phyloP scores from a whole-genome alignment of 202 grass and related monocot species.

The Schoenoplectus triqueter region DNA sequence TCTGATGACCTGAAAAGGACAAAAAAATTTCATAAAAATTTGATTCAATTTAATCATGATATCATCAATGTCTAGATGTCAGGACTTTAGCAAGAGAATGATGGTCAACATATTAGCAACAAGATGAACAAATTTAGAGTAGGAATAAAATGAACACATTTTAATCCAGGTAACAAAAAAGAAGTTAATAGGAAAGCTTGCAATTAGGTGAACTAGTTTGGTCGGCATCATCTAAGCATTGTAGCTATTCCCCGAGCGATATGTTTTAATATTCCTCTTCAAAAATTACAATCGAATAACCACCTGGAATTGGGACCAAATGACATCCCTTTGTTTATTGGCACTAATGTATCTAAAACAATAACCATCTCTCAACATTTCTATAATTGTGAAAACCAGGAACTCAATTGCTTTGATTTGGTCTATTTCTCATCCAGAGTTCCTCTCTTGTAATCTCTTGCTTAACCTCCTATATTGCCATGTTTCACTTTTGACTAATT shows the following conservation, averaged over 20 bases:
- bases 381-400: not conserved
- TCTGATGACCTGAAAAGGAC: slow-evolving; percentile 58
- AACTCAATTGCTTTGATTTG: not conserved
- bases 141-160: not conserved
- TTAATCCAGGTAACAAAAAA: not conserved
- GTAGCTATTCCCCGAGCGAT: not conserved
- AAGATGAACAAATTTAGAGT: no score
- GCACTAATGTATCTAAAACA: no score
- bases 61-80: no score
- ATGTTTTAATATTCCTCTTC: not conserved
- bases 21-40: not conserved
- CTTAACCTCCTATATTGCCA: not conserved
- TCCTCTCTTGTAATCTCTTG: no score
- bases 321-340: no score
- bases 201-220: not conserved
- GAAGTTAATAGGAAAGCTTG: not conserved
- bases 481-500: not conserved
- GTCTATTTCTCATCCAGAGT: no score
- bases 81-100: no score
- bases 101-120: no score
- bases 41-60: no score
- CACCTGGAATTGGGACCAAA: no score
- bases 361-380: no score
- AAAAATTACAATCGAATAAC: slow-evolving; percentile 24
- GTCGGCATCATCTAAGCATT: not conserved